A percentile compares a stretch with the other conserved stretches of the same genome.
Conservation (phyloP, 371 early-diverging fungal species). For the Rhizopus stolonifer region DNA sequence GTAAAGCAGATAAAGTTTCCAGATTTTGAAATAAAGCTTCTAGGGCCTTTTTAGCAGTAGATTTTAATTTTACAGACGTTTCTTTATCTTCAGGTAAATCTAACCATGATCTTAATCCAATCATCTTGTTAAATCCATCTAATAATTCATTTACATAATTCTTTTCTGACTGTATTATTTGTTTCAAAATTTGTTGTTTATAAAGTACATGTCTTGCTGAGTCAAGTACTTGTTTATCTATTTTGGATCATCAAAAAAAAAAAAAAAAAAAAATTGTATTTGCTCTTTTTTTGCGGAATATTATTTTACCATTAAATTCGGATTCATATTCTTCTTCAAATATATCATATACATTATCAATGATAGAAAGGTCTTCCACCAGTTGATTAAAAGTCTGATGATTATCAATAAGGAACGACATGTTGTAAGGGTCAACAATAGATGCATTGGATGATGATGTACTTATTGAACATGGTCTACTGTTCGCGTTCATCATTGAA, state of each 20-base stretch:
- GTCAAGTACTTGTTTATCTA: constrained; percentile 18
- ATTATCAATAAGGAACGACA: constrained; percentile 15
- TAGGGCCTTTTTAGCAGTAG: neutral
- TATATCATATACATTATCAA: constrained; percentile 13
- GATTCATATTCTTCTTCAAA: constrained; percentile 12
- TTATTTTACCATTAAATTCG: constrained; percentile 4
- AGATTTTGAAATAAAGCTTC: constrained; percentile 8
- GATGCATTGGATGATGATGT: neutral
- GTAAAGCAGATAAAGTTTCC: constrained; percentile 1
- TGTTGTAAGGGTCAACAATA: constrained; percentile 4
- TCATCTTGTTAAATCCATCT: constrained; percentile 21
- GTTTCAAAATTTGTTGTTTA: constrained; percentile 12
- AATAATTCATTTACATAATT: constrained; percentile 15
- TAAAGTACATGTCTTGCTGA: constrained; percentile 14
- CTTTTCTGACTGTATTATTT: constrained; percentile 15
- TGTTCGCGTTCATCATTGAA: too few relatives aligned
- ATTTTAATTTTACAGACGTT: neutral
- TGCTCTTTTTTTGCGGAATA: too few relatives aligned
- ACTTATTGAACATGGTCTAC: constrained; percentile 1
- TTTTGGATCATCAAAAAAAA: neutral
- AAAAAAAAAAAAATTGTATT: too few relatives aligned
- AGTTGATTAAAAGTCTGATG: constrained; percentile 1
- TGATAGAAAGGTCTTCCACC: constrained; percentile 20
- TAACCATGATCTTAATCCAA: constrained; percentile 19
- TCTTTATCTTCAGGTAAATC: constrained; percentile 11